Conservation (phyloP, 2,329 filamentous ascomycete genomes). For the Hypoxylon sp. region DNA sequence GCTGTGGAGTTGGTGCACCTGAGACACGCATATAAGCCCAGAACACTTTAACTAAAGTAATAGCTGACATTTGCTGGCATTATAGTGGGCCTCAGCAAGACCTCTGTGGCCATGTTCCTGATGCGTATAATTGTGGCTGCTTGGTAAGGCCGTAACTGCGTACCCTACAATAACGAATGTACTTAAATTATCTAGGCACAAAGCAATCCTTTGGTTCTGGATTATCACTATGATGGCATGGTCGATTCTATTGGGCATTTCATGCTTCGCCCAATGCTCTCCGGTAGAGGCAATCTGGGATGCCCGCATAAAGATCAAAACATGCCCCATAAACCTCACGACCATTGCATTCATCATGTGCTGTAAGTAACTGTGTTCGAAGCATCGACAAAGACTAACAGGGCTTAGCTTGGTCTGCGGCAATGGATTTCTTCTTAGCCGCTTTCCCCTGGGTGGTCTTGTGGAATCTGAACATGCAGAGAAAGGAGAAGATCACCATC, state of each 20-base stretch:
- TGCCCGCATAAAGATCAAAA: slow-evolving; percentile 16
- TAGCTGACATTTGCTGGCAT: background rate
- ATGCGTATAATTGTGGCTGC: slow-evolving; percentile 36
- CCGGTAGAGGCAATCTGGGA: slow-evolving; percentile 41
- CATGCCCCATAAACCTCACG: slow-evolving; percentile 35
- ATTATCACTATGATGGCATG: slow-evolving; percentile 41
- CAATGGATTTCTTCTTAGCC: slow-evolving; percentile 45
- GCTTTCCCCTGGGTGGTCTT: slow-evolving; percentile 41
- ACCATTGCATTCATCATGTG: slow-evolving; percentile 42
- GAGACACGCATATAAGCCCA: background rate
- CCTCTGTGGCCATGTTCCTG: slow-evolving; percentile 39
- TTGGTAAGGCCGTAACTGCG: slow-evolving; percentile 20
- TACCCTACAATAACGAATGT: background rate
- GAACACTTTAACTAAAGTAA: background rate
- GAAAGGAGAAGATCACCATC: slow-evolving; percentile 41
- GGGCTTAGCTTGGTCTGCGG: slow-evolving; percentile 39
- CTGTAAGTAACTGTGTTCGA: slow-evolving; percentile 26
- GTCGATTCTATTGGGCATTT: slow-evolving; percentile 31
- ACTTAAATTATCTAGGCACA: slow-evolving; percentile 31
- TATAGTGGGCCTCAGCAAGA: slow-evolving; percentile 39
- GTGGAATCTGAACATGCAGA: slow-evolving; percentile 43
- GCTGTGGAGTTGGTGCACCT: background rate
- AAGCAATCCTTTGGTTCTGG: slow-evolving; percentile 42
- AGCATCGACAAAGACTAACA: background rate
- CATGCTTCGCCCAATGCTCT: slow-evolving; percentile 38